phyloP scores from a whole-genome alignment of 1,139 yeast species.

The Debaryomycetaceae sp. region DNA sequence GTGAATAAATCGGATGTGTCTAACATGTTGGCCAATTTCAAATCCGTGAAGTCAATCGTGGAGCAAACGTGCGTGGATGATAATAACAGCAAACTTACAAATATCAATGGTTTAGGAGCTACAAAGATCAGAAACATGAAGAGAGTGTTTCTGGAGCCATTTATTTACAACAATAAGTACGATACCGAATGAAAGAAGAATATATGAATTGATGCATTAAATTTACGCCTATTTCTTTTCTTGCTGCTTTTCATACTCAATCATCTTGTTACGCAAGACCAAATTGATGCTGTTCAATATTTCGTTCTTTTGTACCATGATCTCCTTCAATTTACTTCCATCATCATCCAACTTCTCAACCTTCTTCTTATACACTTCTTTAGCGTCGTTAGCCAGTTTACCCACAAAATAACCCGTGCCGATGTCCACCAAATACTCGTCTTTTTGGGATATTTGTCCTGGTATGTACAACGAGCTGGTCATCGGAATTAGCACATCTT shows the following conservation, averaged over 20 bases:
- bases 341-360: conserved; percentile 71
- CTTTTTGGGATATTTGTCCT: conserved; percentile 62
- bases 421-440: conserved; percentile 81
- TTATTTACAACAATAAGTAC: conserved; percentile 40
- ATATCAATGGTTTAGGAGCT: conserved; percentile 55
- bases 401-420: conserved; percentile 97
- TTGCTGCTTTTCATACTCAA: conserved; percentile 40
- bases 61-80: conserved; percentile 19
- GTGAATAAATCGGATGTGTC: conserved; percentile 61
- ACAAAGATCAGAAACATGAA: conserved; percentile 45
- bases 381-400: conserved; percentile 66
- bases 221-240: conserved; percentile 6
- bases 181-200: conserved; percentile 3
- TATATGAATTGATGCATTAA: not conserved
- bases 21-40: conserved; percentile 50
- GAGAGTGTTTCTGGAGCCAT: conserved; percentile 50
- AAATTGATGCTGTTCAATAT: conserved; percentile 50
- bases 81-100: conserved; percentile 26
- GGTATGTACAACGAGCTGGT: conserved; percentile 89
- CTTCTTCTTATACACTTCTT: conserved; percentile 69
- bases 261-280: conserved; percentile 45
- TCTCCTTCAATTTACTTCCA: conserved; percentile 66
- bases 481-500: conserved; percentile 74
- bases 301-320: conserved; percentile 64
- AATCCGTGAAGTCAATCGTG: conserved; percentile 49